A percentile compares a stretch with the other conserved stretches of the same genome.
Evolutionary conservation across 495 filamentous ascomycete genomes (phyloP).

Genomic region (Aspergillus panamensis): DNA sequence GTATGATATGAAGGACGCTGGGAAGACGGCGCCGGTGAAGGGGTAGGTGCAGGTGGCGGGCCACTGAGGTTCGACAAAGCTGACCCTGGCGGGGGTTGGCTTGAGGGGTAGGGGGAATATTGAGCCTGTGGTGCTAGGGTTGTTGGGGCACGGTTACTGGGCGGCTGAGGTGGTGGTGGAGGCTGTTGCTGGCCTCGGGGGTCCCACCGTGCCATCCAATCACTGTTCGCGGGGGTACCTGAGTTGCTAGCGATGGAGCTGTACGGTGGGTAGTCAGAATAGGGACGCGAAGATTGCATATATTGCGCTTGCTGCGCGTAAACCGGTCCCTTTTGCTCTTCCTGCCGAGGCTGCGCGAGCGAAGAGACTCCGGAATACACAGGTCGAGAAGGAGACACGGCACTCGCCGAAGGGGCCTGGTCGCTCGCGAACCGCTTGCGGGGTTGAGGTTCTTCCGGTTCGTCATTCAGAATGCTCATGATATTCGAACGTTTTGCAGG

Average conservation of each 20-base stretch:
- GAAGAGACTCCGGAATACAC: slow-evolving; percentile 23
- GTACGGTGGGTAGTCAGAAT: slow-evolving; percentile 38
- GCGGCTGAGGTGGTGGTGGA: slow-evolving; percentile 26
- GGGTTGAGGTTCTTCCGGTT: slow-evolving; percentile 53
- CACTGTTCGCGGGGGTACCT: slow-evolving; percentile 33
- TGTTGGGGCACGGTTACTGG: slow-evolving; percentile 23
- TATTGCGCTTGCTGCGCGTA: slow-evolving; percentile 34
- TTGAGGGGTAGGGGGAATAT: slow-evolving; percentile 32
- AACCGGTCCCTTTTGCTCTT: slow-evolving; percentile 28
- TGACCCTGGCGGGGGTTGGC: slow-evolving; percentile 26
- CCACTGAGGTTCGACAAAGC: slow-evolving; percentile 29
- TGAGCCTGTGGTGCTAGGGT: slow-evolving; percentile 28
- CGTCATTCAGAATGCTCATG: slow-evolving; percentile 57
- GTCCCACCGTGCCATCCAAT: slow-evolving; percentile 49
- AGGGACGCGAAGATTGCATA: slow-evolving; percentile 31
- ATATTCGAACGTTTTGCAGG: slow-evolving; percentile 58
- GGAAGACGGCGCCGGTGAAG: slow-evolving; percentile 31
- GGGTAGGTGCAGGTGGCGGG: slow-evolving; percentile 41
- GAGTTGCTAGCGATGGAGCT: slow-evolving; percentile 25
- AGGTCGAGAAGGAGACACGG: slow-evolving; percentile 28
- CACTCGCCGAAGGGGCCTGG: slow-evolving; percentile 22
- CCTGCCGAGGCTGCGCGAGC: slow-evolving; percentile 23
- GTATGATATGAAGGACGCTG: slow-evolving; percentile 37
- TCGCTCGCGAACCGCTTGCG: slow-evolving; percentile 49
- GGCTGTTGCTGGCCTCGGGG: slow-evolving; percentile 37